Percentiles rank a stretch among this genome's conserved stretches.
phyloP scores from a whole-genome alignment of 169 alveolate genomes.

The Plasmodium vivax region DNA sequence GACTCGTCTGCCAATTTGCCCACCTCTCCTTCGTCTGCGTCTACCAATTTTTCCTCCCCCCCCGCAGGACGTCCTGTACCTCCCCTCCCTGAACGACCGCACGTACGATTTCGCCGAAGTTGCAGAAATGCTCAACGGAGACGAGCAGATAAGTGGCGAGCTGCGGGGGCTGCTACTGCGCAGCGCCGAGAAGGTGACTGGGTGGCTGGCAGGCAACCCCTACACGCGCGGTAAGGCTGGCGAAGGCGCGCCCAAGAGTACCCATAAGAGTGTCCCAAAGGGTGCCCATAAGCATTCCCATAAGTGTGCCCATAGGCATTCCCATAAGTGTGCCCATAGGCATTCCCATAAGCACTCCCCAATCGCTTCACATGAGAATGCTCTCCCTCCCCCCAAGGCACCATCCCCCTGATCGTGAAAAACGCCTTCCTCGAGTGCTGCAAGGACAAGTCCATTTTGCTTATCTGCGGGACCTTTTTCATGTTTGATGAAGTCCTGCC shows the following conservation, averaged over 20 bases:
- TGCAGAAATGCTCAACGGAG: constrained; percentile 17
- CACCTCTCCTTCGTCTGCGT: no score
- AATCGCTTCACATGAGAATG: background rate
- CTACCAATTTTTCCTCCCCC: background rate
- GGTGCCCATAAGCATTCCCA: background rate
- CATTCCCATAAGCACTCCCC: no score
- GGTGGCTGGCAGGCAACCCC: constrained; percentile 17
- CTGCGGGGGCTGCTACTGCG: background rate
- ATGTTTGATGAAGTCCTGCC: constrained; percentile 73
- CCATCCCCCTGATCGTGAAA: constrained; percentile 70
- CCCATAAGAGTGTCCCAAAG: background rate
- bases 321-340: background rate
- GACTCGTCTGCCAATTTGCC: no score
- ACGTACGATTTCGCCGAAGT: constrained; percentile 60
- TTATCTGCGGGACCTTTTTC: constrained; percentile 76
- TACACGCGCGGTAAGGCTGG: constrained; percentile 46
- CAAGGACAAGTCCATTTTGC: constrained; percentile 66
- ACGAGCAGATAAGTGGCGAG: background rate
- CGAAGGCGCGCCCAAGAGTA: background rate
- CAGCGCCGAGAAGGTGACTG: constrained; percentile 27
- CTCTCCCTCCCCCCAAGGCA: constrained; percentile 15
- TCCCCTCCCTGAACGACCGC: constrained; percentile 33
- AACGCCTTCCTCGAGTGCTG: constrained; percentile 79
- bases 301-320: background rate
- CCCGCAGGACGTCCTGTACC: constrained; percentile 40